Percentiles rank a stretch among this genome's conserved stretches.
These are phyloP conservation scores for Emergomyces orientalis DNA, from an alignment of 2,329 filamentous ascomycete genomes.

Conservation along the genomic window DNA sequence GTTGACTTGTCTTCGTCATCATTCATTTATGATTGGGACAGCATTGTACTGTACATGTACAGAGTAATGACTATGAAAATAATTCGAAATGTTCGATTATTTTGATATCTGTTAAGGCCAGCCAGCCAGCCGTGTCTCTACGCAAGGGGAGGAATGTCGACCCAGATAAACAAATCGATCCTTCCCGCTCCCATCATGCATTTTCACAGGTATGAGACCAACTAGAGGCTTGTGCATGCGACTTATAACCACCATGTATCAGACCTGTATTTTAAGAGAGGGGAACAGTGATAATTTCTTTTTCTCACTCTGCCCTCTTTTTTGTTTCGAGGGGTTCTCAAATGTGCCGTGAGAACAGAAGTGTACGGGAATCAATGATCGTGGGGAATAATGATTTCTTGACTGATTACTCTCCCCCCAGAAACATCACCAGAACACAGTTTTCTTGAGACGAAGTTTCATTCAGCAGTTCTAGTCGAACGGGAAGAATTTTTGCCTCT, in stretches of 20 bases:
- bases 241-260: not conserved
- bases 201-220: not conserved
- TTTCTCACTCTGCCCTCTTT: not conserved
- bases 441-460: not conserved
- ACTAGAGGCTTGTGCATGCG: not conserved
- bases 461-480: not conserved
- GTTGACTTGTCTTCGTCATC: not conserved
- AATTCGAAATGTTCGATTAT: not conserved
- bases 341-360: not conserved
- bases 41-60: not conserved
- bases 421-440: not conserved
- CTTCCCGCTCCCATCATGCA: not conserved
- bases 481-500: not conserved
- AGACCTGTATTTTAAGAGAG: constrained; percentile 2
- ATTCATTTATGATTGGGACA: not conserved
- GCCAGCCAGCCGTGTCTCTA: not conserved
- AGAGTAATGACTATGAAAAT: no score
- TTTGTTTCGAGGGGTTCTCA: not conserved
- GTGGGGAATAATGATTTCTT: not conserved
- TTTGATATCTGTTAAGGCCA: not conserved
- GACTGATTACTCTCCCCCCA: not conserved
- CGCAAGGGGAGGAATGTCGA: no score
- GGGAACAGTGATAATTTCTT: constrained; percentile 1
- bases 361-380: not conserved
- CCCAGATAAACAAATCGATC: not conserved